These are phyloP conservation scores for Piper betle DNA, from an alignment of 164 flowering plant species.

Conservation along the genomic window DNA sequence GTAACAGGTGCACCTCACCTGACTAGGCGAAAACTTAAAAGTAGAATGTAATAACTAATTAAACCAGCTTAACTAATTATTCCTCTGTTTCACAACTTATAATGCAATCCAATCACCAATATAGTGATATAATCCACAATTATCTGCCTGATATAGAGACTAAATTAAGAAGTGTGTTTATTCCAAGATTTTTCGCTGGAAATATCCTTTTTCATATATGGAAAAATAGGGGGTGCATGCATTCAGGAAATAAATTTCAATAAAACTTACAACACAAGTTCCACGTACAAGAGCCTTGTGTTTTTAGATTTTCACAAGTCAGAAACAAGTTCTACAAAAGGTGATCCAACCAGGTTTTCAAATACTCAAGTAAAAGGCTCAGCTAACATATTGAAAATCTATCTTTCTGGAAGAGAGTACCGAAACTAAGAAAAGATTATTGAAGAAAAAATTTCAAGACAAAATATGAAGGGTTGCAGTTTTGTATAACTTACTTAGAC, in stretches of 20 bases:
- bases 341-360: no score
- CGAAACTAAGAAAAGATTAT: background rate
- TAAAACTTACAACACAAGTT: no score
- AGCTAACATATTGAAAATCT: no score
- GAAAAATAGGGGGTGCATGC: background rate
- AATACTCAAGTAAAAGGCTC: no score
- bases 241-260: no score
- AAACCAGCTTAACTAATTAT: background rate
- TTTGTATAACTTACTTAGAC: slow-evolving; percentile 54
- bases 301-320: no score
- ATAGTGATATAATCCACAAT: background rate
- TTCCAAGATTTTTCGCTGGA: background rate
- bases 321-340: no score
- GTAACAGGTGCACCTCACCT: background rate
- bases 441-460: background rate
- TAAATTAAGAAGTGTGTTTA: background rate
- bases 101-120: no score
- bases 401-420: no score
- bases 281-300: no score
- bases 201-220: background rate
- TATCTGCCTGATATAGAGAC: background rate
- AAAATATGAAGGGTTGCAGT: background rate
- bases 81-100: background rate
- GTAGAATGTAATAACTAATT: no score
- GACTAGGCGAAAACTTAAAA: background rate